phyloP scores from a whole-genome alignment of 2,329 filamentous ascomycete species.

The Exophiala lecanii-corni region DNA sequence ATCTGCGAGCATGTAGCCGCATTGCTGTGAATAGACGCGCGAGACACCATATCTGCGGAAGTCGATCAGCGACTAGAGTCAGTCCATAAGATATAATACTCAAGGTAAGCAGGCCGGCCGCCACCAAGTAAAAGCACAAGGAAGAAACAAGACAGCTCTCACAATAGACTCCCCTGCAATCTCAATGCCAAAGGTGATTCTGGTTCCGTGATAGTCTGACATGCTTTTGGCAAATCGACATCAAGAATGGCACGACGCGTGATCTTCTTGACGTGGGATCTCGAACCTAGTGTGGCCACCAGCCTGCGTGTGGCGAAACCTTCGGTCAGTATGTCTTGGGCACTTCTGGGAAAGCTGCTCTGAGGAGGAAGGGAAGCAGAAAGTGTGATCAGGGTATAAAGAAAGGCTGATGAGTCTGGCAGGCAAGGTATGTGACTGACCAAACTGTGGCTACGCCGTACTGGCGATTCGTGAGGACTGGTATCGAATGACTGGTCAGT shows the following conservation, averaged over 20 bases:
- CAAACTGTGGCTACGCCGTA: conserved; percentile 95
- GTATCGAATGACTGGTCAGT: conserved; percentile 13
- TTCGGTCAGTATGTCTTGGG: too few species aligned
- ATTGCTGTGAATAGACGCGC: conserved; percentile 82
- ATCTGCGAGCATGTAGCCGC: conserved; percentile 76
- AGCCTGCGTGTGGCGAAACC: conserved; percentile 61
- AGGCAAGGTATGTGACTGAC: conserved; percentile 47
- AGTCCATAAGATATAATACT: too few species aligned
- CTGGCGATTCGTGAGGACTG: conserved; percentile 75
- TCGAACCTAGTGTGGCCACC: conserved; percentile 78
- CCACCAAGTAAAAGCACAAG: too few species aligned
- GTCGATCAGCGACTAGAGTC: too few species aligned
- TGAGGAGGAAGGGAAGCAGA: neutral
- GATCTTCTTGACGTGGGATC: conserved; percentile 66
- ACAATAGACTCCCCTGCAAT: conserved; percentile 83
- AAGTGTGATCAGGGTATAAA: too few species aligned
- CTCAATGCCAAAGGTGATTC: conserved; percentile 84
- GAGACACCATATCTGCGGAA: conserved; percentile 67
- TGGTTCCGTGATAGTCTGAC: conserved; percentile 78
- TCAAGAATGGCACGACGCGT: conserved; percentile 81
- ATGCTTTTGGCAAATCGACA: conserved; percentile 82
- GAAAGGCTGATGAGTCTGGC: neutral
- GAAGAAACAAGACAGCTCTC: conserved; percentile 25
- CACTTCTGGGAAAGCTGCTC: conserved; percentile 8
- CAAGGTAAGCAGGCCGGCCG: too few species aligned